Base-by-base conservation (phyloP, 1,284 basidiomycete genomes). In the Pterulicium gracile region DNA sequence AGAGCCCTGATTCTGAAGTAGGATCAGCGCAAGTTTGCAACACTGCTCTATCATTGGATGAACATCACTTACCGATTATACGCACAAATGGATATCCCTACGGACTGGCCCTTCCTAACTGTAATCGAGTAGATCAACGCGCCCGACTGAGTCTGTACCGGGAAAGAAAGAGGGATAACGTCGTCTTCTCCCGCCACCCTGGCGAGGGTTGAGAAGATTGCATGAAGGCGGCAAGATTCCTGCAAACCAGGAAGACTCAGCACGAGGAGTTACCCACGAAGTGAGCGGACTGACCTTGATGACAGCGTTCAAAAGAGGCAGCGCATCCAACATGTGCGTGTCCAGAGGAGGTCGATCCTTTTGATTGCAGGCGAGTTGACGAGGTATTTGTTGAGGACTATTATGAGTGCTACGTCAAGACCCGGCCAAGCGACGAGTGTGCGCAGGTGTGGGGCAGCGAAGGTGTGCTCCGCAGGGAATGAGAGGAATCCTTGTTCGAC, bases 241-340 rank as follows among this genome's bases (percentile, higher is more conserved):
- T 58, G 45, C 5, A 39, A 22, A 22, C 20, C 10, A 24, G 17
- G 27, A 10, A 13, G n/a, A 10, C 24, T n/a, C 7, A 32, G 27
- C n/a, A 32, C 27, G n/a, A n/a, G 27, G 7, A n/a, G n/a, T 7
- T n/a, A n/a, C n/a, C 19, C 15, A n/a, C 23, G 44, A 34, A n/a
- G n/a, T n/a, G n/a, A n/a, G n/a, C n/a, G n/a, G n/a, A n/a, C n/a
- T n/a, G 7, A 56, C 57, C 51, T 58, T 58, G 18, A 59, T 51
- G 2, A 51, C 46, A 1, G 56, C 57, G 3, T 50, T 51, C 24
- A 56, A 41, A 22, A 42, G 53, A 3, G 47, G 51, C 58, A 65
- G 57, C 1, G 48, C 51, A 44, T 64, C 59, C 5, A 60, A 53
- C 44, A 64, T n/a, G n/a, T n/a, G n/a, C n/a, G n/a, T n/a, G n/a